phyloP scores from a whole-genome alignment of 2,329 filamentous ascomycete species.

The Celoporthe dispersa region DNA sequence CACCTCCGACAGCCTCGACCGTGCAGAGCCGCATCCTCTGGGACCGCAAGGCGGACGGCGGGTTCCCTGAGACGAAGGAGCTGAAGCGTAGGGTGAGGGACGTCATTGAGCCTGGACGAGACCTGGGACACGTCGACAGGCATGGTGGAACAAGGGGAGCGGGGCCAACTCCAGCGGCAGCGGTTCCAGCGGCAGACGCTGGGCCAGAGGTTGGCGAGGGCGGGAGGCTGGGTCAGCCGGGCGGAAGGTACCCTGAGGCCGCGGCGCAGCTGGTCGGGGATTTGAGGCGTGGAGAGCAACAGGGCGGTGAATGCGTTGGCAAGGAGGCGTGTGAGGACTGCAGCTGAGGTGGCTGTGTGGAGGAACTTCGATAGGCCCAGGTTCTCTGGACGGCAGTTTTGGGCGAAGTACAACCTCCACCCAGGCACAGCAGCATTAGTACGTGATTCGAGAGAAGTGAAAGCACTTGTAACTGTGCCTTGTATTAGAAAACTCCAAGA shows the following conservation, averaged over 20 bases:
- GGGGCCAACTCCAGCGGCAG: no score
- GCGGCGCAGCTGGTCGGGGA: constrained; percentile 16
- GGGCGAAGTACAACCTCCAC: background rate
- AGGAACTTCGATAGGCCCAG: background rate
- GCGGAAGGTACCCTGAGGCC: constrained; percentile 25
- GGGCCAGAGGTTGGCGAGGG: constrained; percentile 5
- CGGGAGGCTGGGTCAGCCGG: constrained; percentile 21
- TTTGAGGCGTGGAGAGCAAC: background rate
- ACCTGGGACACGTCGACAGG: constrained; percentile 82
- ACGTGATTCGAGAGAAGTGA: no score
- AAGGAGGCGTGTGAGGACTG: constrained; percentile 29
- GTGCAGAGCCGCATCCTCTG: constrained; percentile 65
- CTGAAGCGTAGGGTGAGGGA: constrained; percentile 85
- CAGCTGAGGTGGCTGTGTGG: constrained; percentile 5
- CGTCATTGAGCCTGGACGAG: constrained; percentile 75
- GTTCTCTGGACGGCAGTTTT: background rate
- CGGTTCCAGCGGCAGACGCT: background rate
- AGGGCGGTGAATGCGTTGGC: background rate
- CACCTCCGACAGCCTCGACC: background rate
- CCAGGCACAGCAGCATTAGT: background rate
- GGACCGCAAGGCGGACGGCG: constrained; percentile 85
- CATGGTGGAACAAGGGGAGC: constrained; percentile 38
- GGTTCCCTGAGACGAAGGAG: constrained; percentile 93
- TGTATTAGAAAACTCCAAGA: no score
- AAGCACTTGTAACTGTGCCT: no score